Evolutionary conservation across 1,284 basidiomycete genomes (phyloP).

Genomic region (Omphalotus olearius): DNA sequence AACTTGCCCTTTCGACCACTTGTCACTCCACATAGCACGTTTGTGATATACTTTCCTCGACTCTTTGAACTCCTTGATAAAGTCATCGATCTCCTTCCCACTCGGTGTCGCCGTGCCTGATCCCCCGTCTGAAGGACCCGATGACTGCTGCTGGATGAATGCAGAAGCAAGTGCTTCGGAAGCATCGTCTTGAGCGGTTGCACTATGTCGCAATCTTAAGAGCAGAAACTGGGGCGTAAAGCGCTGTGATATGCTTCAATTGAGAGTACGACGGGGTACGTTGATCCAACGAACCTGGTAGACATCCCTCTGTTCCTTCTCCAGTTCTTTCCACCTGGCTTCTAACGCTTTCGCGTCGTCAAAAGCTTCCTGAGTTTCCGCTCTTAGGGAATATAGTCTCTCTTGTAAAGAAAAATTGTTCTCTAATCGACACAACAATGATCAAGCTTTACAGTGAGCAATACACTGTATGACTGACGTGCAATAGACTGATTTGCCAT

Average conservation of each 20-base stretch:
- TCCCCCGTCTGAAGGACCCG: slow-evolving; percentile 18
- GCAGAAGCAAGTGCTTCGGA: slow-evolving; percentile 79
- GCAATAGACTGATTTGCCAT: slow-evolving; percentile 82
- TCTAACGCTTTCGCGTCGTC: slow-evolving; percentile 80
- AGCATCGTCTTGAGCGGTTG: slow-evolving; percentile 82
- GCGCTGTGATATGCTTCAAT: slow-evolving; percentile 45
- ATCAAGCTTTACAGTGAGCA: slow-evolving; percentile 14
- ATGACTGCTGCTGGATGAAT: slow-evolving; percentile 60
- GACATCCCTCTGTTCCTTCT: slow-evolving; percentile 80
- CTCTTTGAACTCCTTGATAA: slow-evolving; percentile 85
- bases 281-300: slow-evolving; percentile 63
- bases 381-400: slow-evolving; percentile 64
- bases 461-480: slow-evolving; percentile 43
- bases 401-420: slow-evolving; percentile 76
- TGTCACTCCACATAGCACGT: slow-evolving; percentile 82
- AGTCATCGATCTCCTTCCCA: slow-evolving; percentile 74
- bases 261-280: slow-evolving; percentile 5
- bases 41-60: slow-evolving; percentile 86
- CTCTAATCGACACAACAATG: slow-evolving; percentile 35
- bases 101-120: slow-evolving; percentile 29
- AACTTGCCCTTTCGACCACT: slow-evolving; percentile 82
- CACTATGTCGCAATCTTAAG: slow-evolving; percentile 80
- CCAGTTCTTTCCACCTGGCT: slow-evolving; percentile 77
- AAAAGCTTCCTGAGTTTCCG: slow-evolving; percentile 81
- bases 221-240: slow-evolving; percentile 83